phyloP scores from a whole-genome alignment of 2,329 filamentous ascomycete species.

The Colletotrichum musae region DNA sequence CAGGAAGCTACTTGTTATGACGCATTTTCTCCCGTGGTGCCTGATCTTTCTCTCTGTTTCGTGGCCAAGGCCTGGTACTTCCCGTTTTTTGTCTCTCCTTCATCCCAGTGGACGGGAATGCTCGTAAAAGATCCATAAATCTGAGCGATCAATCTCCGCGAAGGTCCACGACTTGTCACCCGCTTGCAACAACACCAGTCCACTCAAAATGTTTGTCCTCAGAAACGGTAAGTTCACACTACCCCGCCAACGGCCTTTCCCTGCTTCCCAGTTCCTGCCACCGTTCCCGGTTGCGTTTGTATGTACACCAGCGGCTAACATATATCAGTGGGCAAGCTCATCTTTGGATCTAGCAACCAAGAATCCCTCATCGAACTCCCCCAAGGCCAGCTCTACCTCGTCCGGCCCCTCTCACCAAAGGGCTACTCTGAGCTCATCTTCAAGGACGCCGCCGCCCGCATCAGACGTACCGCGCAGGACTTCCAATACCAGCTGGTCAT shows the following conservation, averaged over 20 bases:
- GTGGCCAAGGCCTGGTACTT: slow-evolving; percentile 34
- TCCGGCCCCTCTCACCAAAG: slow-evolving; percentile 94
- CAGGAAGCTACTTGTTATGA: slow-evolving; percentile 47
- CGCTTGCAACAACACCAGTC: slow-evolving; percentile 22
- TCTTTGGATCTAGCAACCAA: slow-evolving; percentile 89
- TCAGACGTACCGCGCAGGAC: slow-evolving; percentile 93
- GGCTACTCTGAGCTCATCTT: slow-evolving; percentile 99
- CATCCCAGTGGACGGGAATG: slow-evolving; percentile 27
- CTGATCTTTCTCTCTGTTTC: slow-evolving; percentile 31
- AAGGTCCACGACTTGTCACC: slow-evolving; percentile 13
- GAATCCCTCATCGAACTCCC: slow-evolving; percentile 95
- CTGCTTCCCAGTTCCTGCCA: background rate
- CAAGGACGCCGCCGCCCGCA: slow-evolving; percentile 93
- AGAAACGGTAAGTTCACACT: slow-evolving; percentile 53
- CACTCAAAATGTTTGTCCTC: slow-evolving; percentile 54
- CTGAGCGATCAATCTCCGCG: slow-evolving; percentile 18
- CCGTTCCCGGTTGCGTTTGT: background rate
- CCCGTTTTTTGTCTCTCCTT: slow-evolving; percentile 26
- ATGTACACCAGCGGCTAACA: slow-evolving; percentile 23
- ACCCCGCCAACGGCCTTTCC: slow-evolving; percentile 27
- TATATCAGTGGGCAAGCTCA: slow-evolving; percentile 84
- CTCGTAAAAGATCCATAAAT: slow-evolving; percentile 35
- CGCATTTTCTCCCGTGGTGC: slow-evolving; percentile 44
- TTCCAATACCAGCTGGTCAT: slow-evolving; percentile 98
- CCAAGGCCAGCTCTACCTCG: slow-evolving; percentile 96